Conservation (phyloP, 306 rosid species). For the Trifolium repens region DNA sequence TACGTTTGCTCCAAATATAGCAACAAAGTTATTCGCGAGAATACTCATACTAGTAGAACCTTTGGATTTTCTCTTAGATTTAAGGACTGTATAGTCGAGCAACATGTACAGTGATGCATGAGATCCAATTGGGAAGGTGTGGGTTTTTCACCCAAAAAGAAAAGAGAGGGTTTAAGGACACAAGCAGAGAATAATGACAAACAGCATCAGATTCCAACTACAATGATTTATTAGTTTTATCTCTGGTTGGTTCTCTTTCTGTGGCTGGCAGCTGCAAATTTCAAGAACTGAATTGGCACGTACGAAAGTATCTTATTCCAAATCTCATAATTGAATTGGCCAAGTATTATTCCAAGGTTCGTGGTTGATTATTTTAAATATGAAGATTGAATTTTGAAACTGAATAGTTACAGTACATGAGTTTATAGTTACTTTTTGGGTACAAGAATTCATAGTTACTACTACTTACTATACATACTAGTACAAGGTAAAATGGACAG, state of each 20-base stretch:
- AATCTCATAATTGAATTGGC: conserved; percentile 26
- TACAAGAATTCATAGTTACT: neutral
- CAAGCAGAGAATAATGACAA: conserved; percentile 39
- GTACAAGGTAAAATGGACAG: neutral
- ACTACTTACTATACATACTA: neutral
- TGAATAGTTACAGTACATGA: conserved; percentile 24
- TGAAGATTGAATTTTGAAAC: conserved; percentile 31
- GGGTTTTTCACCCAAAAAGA: neutral
- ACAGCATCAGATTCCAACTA: conserved; percentile 39
- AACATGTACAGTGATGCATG: neutral
- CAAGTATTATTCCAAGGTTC: conserved; percentile 47
- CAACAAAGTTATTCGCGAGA: neutral
- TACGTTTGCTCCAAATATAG: neutral
- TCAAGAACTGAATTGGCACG: conserved; percentile 37
- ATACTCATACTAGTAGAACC: neutral
- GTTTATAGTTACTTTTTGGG: neutral
- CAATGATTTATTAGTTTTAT: conserved; percentile 9
- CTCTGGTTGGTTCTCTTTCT: conserved; percentile 35
- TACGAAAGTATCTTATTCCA: conserved; percentile 17
- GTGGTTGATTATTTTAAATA: conserved; percentile 3
- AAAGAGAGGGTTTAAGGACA: conserved; percentile 5
- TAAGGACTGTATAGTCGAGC: neutral
- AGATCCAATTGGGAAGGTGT: neutral
- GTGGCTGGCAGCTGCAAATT: conserved; percentile 43
- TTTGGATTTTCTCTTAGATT: neutral